Evolutionary conservation across 257 asterid species (phyloP).

Genomic region (Scutellaria barbata): DNA sequence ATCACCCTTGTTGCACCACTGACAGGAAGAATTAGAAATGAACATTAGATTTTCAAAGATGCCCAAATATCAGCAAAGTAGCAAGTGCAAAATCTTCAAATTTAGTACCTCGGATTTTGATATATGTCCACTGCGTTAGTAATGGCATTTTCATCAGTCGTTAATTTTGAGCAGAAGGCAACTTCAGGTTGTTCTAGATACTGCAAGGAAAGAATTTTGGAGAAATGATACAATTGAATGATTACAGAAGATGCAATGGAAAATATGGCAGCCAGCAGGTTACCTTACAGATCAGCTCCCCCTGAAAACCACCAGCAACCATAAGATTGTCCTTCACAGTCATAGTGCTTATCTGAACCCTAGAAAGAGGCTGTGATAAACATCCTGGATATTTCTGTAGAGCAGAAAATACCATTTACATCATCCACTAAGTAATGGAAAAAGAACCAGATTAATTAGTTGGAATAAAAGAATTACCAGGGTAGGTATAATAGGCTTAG

Average conservation of each 20-base stretch:
- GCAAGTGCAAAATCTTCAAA: background rate
- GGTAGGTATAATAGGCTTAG: conserved; percentile 68
- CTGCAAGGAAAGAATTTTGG: conserved; percentile 39
- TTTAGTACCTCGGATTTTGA: conserved; percentile 47
- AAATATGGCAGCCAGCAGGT: no score
- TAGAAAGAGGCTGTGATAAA: conserved; percentile 57
- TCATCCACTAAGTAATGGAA: background rate
- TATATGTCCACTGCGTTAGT: conserved; percentile 79
- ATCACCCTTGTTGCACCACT: conserved; percentile 74
- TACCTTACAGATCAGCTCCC: conserved; percentile 95
- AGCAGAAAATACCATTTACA: background rate
- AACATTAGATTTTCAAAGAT: background rate
- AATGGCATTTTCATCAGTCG: conserved; percentile 68
- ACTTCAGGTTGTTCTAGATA: conserved; percentile 73
- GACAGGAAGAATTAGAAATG: background rate
- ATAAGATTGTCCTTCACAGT: conserved; percentile 71
- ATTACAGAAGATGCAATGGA: background rate
- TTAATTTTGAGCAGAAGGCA: conserved; percentile 71
- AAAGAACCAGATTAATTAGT: background rate
- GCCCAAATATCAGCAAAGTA: background rate
- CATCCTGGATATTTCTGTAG: conserved; percentile 65
- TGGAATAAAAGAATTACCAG: conserved; percentile 45
- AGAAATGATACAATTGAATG: background rate
- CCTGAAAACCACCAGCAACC: conserved; percentile 90
- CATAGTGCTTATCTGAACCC: conserved; percentile 87